Evolutionary conservation across 805 yeast species (phyloP).

Genomic region (Candida hungchunana): DNA sequence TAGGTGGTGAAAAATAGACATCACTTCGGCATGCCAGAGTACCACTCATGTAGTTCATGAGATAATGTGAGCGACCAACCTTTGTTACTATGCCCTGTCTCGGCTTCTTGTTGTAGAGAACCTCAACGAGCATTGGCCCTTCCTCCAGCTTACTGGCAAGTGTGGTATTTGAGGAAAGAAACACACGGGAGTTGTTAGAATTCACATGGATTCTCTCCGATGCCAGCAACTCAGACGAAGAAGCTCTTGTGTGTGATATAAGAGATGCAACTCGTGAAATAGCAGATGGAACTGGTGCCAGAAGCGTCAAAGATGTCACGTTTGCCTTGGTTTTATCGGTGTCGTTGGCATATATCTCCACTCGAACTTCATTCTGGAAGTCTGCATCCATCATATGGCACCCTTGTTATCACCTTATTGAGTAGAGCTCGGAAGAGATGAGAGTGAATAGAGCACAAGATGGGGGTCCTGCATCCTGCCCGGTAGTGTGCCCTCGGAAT

Average conservation of each 20-base stretch:
- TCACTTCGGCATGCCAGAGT: too few species aligned
- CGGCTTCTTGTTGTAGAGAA: conserved; percentile 19
- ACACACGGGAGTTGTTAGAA: conserved; percentile 21
- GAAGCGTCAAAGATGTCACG: too few species aligned
- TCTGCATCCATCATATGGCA: too few species aligned
- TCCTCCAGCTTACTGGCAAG: neutral
- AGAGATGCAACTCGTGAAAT: conserved; percentile 15
- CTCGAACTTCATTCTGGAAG: too few species aligned
- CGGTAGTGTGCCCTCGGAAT: too few species aligned
- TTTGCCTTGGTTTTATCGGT: too few species aligned
- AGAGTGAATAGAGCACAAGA: too few species aligned
- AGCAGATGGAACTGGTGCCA: conserved; percentile 13
- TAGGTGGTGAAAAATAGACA: neutral
- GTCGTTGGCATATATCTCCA: too few species aligned
- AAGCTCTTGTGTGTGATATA: conserved; percentile 10
- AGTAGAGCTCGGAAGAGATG: too few species aligned
- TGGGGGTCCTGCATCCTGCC: too few species aligned
- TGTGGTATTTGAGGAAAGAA: conserved; percentile 6
- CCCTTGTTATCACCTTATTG: too few species aligned
- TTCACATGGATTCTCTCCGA: conserved; percentile 9
- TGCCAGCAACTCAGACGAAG: too few species aligned
- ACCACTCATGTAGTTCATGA: conserved; percentile 6
- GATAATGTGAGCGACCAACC: conserved; percentile 2
- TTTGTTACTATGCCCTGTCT: conserved; percentile 17
- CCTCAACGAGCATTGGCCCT: conserved; percentile 15